Conservation (phyloP, 2,329 filamentous ascomycete genomes). For the Albifimbria verrucaria region DNA sequence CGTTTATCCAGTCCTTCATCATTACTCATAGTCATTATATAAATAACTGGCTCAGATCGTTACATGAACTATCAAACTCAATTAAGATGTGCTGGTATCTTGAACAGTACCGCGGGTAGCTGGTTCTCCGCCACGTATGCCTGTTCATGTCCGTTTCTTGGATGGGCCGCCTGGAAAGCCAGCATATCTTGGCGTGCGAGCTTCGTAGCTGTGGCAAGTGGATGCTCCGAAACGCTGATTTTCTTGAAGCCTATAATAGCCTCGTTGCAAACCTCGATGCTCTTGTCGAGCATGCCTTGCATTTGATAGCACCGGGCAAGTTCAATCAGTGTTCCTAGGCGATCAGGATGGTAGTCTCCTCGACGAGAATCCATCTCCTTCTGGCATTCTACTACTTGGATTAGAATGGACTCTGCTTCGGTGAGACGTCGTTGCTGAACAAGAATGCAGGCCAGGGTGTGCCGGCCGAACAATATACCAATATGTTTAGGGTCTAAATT, state of each 20-base stretch:
- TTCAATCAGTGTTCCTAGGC: constrained; percentile 9
- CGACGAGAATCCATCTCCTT: constrained; percentile 7
- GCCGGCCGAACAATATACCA: constrained; percentile 9
- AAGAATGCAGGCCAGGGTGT: constrained; percentile 9
- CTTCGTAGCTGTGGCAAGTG: background rate
- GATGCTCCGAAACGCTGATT: background rate
- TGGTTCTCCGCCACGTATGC: background rate
- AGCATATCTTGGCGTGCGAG: background rate
- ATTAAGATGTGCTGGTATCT: too few relatives aligned
- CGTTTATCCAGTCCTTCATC: too few relatives aligned
- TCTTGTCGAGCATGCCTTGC: constrained; percentile 2
- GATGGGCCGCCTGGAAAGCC: too few relatives aligned
- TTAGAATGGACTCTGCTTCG: constrained; percentile 4
- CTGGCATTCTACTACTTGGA: constrained; percentile 1
- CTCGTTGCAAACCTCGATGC: background rate
- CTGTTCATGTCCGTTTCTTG: too few relatives aligned
- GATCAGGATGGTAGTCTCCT: constrained; percentile 8
- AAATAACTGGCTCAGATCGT: too few relatives aligned
- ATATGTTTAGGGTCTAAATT: constrained; percentile 7
- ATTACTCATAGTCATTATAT: too few relatives aligned
- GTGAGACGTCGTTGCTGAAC: constrained; percentile 1
- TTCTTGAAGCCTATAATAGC: background rate
- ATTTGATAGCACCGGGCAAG: constrained; percentile 9
- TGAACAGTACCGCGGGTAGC: background rate
- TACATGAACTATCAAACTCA: too few relatives aligned